A percentile compares a stretch with the other conserved stretches of the same genome.
phyloP scores from a whole-genome alignment of 805 yeast species.

The Brettanomyces naardenensis region DNA sequence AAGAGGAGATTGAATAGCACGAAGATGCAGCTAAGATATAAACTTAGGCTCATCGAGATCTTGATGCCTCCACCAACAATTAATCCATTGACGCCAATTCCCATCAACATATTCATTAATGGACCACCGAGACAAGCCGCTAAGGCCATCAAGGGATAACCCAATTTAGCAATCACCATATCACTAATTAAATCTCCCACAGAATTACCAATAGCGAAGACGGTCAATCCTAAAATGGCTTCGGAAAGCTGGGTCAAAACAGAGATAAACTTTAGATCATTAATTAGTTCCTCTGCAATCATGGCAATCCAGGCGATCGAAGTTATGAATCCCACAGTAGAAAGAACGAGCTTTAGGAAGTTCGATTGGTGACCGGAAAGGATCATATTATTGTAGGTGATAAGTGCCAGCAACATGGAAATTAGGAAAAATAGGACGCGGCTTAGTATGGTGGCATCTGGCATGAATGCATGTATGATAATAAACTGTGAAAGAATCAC shows the following conservation, averaged over 20 bases:
- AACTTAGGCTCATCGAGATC: slow-evolving; percentile 28
- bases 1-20: slow-evolving; percentile 30
- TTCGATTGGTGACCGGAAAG: slow-evolving; percentile 14
- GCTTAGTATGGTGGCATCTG: slow-evolving; percentile 8
- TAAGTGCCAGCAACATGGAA: slow-evolving; percentile 1
- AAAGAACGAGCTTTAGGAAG: slow-evolving; percentile 17
- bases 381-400: slow-evolving; percentile 15
- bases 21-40: slow-evolving; percentile 34
- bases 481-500: slow-evolving; percentile 16
- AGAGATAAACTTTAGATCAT: slow-evolving; percentile 53
- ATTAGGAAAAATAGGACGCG: slow-evolving; percentile 7
- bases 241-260: slow-evolving; percentile 56
- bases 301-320: slow-evolving; percentile 63
- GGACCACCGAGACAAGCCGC: slow-evolving; percentile 97
- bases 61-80: slow-evolving; percentile 27
- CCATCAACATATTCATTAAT: slow-evolving; percentile 63
- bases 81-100: slow-evolving; percentile 72
- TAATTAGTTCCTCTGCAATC: slow-evolving; percentile 65
- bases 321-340: slow-evolving; percentile 55
- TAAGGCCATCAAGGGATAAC: slow-evolving; percentile 84
- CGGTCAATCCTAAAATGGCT: slow-evolving; percentile 76
- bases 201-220: slow-evolving; percentile 90
- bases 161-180: slow-evolving; percentile 69
- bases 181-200: slow-evolving; percentile 85
- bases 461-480: slow-evolving; percentile 15